Base-by-base conservation (phyloP, 495 filamentous ascomycete species). In the Neurospora sp. region DNA sequence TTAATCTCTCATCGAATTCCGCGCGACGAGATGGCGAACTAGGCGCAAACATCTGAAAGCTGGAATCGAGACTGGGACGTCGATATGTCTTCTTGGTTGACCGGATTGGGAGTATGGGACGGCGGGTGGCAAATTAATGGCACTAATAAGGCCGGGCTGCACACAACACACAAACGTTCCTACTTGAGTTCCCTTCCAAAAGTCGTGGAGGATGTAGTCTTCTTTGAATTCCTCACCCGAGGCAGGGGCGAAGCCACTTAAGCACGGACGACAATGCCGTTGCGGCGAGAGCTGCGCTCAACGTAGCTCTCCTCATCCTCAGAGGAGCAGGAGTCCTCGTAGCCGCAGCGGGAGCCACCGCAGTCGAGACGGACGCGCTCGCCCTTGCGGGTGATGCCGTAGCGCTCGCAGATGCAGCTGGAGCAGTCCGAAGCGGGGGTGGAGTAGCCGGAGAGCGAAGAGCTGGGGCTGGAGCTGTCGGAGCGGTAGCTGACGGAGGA, bases 321-420 rank as follows among this genome's bases (percentile, higher is more conserved):
- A 31, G 85, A 86, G 77, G 83, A 90, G 81, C 87, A 90, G 3
- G 86, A 88, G 76, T 90, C 88, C 73, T 87, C 86, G 84, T 92
- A 94, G 73, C 92, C 92, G 82, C 94, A 97, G 79, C 93, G 90
- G 73, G 88, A 84, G 74, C 94, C 94, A 62, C 93, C 93, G 77
- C 94, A 97, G 88, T 97, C 94, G 74, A 97, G 89, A 88, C 94
- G 96, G 88, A 97, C 91, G 72, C 93, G 89, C 80, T 94, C 91
- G 74, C 94, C 94, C 84, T 90, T 90, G 83, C 94, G 92, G 73
- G 94, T 98, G 86, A 98, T 96, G 72, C 94, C 94, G 85, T 96
- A 98, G 85, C 94, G 93, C 78, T 98, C 92, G 83, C 94, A 97
- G 73, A 89, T 91, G 88, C 94, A 98, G 80, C 82, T 82, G 75